Evolutionary conservation across 768 basidiomycete genomes (phyloP), one percentile per base, ranked within the genome.

Genomic region (Candolleomyces aberdarensis): DNA sequence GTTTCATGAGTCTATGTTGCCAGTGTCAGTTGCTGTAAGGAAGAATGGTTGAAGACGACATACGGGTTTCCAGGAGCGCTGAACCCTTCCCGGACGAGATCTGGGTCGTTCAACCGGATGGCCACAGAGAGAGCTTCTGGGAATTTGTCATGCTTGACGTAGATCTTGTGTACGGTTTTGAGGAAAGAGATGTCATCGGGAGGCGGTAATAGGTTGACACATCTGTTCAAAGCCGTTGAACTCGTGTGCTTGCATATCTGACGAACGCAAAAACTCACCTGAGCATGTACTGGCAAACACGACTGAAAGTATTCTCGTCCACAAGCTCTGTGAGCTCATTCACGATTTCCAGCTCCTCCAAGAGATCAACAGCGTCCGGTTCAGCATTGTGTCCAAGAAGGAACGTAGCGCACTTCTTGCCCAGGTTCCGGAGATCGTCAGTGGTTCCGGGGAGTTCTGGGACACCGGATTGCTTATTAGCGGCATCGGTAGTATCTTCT

Each of bases 221-320:
- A 96, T 70, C 92, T 87, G 63, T 15, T 44, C 57, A 41, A 10
- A 56, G 49, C 56, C n/a, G 63, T 62, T 22, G 17, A 6, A 46
- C n/a, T n/a, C n/a, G n/a, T n/a, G n/a, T n/a, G n/a, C n/a, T n/a
- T n/a, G n/a, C n/a, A n/a, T n/a, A n/a, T n/a, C n/a, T n/a, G n/a
- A 52, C 47, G 10, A 61, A 56, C 19, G 54, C 20, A 22, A 52
- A 40, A 17, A 58, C 13, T 43, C 20, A 4, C 91, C 90, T 85
- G 71, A 96, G 87, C 93, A 98, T 98, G 72, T 99, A 99, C 54
- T 91, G 86, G 66, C 95, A 96, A 5, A 99, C 96, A 55, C 97
- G 87, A 53, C 78, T 80, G 68, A 83, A 98, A 0, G 92, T 96
- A 74, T 96, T 92, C 29, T 87, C 82, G 66, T 98, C 96, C 19